Conservation (phyloP, 805 yeast genomes). For the Pichia deserticola region DNA sequence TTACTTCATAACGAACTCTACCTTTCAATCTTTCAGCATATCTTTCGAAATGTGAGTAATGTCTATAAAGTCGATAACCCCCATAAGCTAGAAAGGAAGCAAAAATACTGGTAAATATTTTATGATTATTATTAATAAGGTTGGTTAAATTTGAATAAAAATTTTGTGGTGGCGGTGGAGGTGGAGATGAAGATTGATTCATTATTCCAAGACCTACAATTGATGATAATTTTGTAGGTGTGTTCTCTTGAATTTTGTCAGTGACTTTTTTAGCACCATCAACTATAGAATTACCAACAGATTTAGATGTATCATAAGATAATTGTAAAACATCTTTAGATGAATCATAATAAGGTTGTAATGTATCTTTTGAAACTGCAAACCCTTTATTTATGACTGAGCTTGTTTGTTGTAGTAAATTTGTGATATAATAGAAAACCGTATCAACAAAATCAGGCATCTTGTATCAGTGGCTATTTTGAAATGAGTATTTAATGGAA, state of each 20-base stretch:
- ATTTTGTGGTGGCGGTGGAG: slow-evolving; percentile 3
- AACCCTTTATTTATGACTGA: slow-evolving; percentile 2
- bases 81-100: slow-evolving; percentile 6
- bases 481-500: too few relatives aligned
- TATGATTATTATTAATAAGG: not conserved
- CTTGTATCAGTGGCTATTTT: too few relatives aligned
- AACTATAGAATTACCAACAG: not conserved
- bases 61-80: slow-evolving; percentile 4
- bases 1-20: slow-evolving; percentile 72
- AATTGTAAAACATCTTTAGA: slow-evolving; percentile 4
- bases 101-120: slow-evolving; percentile 7
- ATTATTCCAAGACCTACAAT: too few relatives aligned
- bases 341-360: slow-evolving; percentile 4
- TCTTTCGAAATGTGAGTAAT: slow-evolving; percentile 25
- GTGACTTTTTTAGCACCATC: not conserved
- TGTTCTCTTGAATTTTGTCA: not conserved
- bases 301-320: slow-evolving; percentile 6
- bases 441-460: slow-evolving; percentile 19
- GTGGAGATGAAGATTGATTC: not conserved
- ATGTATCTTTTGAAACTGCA: slow-evolving; percentile 2
- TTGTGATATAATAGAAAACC: slow-evolving; percentile 10
- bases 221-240: not conserved
- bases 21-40: slow-evolving; percentile 55
- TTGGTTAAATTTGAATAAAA: not conserved
- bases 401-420: not conserved